phyloP scores from a whole-genome alignment of 2,329 filamentous ascomycete genomes.

The Ophiosphaerella narmari region DNA sequence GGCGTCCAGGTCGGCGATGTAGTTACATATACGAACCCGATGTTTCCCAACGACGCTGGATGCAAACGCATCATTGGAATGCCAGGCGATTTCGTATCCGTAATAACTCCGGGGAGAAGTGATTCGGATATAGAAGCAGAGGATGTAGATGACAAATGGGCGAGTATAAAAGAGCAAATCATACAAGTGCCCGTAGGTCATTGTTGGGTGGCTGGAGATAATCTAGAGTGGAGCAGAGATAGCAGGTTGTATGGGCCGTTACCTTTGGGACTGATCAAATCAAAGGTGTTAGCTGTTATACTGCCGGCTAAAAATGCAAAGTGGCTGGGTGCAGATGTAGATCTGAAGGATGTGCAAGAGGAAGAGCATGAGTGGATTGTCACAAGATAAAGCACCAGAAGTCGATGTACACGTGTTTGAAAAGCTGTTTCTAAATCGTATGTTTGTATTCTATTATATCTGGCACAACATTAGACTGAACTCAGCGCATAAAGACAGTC shows the following conservation, averaged over 20 bases:
- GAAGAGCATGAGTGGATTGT: conserved; percentile 15
- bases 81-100: conserved; percentile 70
- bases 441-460: no score
- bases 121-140: conserved; percentile 29
- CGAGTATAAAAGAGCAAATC: conserved; percentile 53
- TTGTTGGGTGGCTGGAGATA: conserved; percentile 90
- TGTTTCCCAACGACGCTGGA: conserved; percentile 59
- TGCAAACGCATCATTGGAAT: conserved; percentile 74
- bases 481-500: no score
- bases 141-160: conserved; percentile 31
- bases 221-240: conserved; percentile 80
- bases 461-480: no score
- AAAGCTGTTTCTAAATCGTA: no score
- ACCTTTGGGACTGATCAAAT: conserved; percentile 80
- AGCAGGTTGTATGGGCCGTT: conserved; percentile 85
- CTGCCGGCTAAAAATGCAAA: conserved; percentile 28
- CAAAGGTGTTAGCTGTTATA: conserved; percentile 69
- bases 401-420: neutral
- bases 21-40: conserved; percentile 77
- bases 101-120: conserved; percentile 61
- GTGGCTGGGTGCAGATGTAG: conserved; percentile 26
- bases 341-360: conserved; percentile 15
- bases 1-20: conserved; percentile 78
- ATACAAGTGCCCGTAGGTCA: conserved; percentile 87
- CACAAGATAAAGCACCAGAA: neutral